These are phyloP conservation scores for Pichia sorboxylosa DNA, from an alignment of 1,139 yeast genomes.

Conservation along the genomic window DNA sequence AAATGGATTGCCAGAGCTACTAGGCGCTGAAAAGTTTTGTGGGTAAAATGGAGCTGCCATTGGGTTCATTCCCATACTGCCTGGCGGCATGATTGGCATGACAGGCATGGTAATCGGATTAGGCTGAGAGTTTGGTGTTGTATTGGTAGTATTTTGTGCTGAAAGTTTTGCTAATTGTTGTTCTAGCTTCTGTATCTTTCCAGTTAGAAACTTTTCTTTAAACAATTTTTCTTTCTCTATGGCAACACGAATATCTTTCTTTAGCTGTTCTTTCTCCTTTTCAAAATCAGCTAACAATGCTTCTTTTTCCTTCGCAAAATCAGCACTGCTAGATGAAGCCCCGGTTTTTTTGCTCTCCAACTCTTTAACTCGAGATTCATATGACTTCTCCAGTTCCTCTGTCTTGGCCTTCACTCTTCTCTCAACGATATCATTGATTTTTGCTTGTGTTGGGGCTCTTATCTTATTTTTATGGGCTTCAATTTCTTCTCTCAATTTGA, in stretches of 20 bases:
- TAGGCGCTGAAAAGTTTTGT: too few relatives aligned
- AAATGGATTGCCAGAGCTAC: too few relatives aligned
- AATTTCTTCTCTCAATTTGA: constrained; percentile 16
- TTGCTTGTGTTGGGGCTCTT: constrained; percentile 23
- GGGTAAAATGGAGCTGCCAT: too few relatives aligned
- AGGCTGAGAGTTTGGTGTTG: neutral
- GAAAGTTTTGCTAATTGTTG: constrained; percentile 16
- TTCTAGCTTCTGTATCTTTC: constrained; percentile 9
- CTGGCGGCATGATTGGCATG: too few relatives aligned
- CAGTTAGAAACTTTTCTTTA: constrained; percentile 21
- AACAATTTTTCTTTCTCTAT: constrained; percentile 22
- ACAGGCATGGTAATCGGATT: neutral
- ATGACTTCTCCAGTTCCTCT: constrained; percentile 21
- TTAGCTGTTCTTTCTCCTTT: constrained; percentile 20
- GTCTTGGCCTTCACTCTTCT: constrained; percentile 21
- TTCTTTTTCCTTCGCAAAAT: constrained; percentile 7
- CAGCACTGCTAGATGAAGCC: neutral
- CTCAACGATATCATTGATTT: constrained; percentile 22
- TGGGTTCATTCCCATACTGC: too few relatives aligned
- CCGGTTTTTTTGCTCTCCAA: constrained; percentile 8
- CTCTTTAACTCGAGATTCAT: constrained; percentile 14
- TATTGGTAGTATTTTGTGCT: constrained; percentile 1
- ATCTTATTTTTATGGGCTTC: constrained; percentile 20
- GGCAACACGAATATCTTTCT: constrained; percentile 18
- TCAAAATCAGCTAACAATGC: constrained; percentile 15